Evolutionary conservation across 768 basidiomycete genomes (phyloP), one percentile per base, ranked within the genome.

Genomic region (Russula griseocarnosa): DNA sequence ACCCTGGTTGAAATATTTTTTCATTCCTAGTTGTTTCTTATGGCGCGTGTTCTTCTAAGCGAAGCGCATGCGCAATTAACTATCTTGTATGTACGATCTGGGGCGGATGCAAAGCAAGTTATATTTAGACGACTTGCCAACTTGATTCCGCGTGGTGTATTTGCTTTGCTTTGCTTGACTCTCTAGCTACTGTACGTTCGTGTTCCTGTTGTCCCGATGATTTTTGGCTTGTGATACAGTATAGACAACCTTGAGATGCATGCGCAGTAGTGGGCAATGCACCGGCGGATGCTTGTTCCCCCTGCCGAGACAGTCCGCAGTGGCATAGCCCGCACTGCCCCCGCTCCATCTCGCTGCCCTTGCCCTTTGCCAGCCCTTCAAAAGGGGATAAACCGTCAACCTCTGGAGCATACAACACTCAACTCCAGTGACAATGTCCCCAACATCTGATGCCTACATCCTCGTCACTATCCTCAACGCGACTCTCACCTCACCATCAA

Each of bases 401-500:
- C 30, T 20, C 14, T 6, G 18, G 5, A 13, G 2, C 22, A 22
- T 6, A 24, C 32, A 13, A 9, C 7, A 13, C 30, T 9, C 30
- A 20, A 18, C n/a, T n/a, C 52, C n/a, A 36, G 20, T 42, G 22
- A 26, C 38, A 26, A 66, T 63, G 65, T 22, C 51, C 26, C 24
- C 40, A 3, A 38, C 26, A 0, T 40, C 56, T 20, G 67, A 69
- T 11, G 66, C 62, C 30, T 54, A 53, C 49, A 26, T 67, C n/a
- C 68, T 69, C 49, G 55, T 69, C 38, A 67, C 58, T 3, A 47
- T 69, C 47, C 62, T 62, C 10, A 49, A 32, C 40, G 66, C 66
- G 22, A 64, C 68, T 3, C 40, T 69, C 28, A 64, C 56, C 5
- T 67, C 67, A 5, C 34, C 49, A 22, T 42, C 62, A 18, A 61